Conservation (phyloP, 139 green algal genomes). For the Yamagishiella unicocca region DNA sequence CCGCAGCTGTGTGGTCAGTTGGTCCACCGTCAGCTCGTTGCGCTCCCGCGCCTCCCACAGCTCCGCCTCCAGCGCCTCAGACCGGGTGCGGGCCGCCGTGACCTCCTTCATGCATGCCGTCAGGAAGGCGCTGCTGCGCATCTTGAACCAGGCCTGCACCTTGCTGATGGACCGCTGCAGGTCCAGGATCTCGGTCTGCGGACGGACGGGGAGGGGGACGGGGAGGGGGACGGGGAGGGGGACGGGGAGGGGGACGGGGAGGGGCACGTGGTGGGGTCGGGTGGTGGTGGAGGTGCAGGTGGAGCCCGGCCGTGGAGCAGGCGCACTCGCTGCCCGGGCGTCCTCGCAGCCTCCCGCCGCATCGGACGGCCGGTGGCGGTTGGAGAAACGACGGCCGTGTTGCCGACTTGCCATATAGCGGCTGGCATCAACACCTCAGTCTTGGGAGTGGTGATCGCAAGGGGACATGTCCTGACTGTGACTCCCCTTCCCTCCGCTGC, state of each 20-base stretch:
- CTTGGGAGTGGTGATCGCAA: too few relatives aligned
- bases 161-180: slow-evolving; percentile 56
- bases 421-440: too few relatives aligned
- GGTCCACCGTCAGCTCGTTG: slow-evolving; percentile 37
- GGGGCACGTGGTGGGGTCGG: background rate
- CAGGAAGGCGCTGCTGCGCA: slow-evolving; percentile 50
- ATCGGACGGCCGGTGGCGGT: too few relatives aligned
- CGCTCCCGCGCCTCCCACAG: slow-evolving; percentile 54
- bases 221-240: background rate
- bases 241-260: background rate
- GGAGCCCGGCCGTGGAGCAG: too few relatives aligned
- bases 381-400: too few relatives aligned
- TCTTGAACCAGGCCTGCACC: slow-evolving; percentile 56
- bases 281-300: background rate
- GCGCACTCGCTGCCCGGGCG: too few relatives aligned
- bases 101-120: slow-evolving; percentile 52
- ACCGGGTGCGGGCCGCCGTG: background rate
- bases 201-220: too few relatives aligned
- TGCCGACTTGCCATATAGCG: too few relatives aligned
- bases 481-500: too few relatives aligned
- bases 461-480: too few relatives aligned
- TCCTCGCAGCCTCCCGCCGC: too few relatives aligned
- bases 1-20: slow-evolving; percentile 20
- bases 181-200: slow-evolving; percentile 52
- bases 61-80: slow-evolving; percentile 45